Percentiles rank a stretch among this genome's conserved stretches.
These are phyloP conservation scores for Omphalotus guepiniiformis DNA, from an alignment of 768 basidiomycete species.

Conservation along the genomic window DNA sequence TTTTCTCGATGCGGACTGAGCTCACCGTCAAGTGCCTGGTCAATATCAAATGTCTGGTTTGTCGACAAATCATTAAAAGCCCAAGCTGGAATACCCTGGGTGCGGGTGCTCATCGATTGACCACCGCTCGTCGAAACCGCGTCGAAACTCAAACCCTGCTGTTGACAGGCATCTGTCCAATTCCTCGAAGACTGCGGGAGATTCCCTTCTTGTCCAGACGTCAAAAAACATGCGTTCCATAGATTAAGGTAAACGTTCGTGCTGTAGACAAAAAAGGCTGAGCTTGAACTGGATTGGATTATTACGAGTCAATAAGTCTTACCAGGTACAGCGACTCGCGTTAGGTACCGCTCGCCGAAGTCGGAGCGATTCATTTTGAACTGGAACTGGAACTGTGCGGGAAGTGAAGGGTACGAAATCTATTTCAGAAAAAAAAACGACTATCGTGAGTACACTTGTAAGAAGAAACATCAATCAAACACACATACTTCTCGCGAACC, in stretches of 20 bases:
- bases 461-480: no score
- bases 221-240: conserved; percentile 20
- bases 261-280: conserved; percentile 17
- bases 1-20: not conserved
- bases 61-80: not conserved
- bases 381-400: no score
- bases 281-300: not conserved
- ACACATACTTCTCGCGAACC: no score
- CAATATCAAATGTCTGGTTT: conserved; percentile 4
- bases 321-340: conserved; percentile 10
- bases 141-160: not conserved
- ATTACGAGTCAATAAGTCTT: not conserved
- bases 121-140: conserved; percentile 1
- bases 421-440: no score
- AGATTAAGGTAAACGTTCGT: conserved; percentile 27
- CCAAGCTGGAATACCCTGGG: not conserved
- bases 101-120: not conserved
- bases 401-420: no score
- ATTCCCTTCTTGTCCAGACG: conserved; percentile 3
- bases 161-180: conserved; percentile 8
- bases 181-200: conserved; percentile 1
- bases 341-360: no score
- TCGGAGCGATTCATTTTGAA: no score
- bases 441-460: no score
- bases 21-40: conserved; percentile 1